Base-by-base conservation (phyloP, 2,329 filamentous ascomycete species). In the Penicillium crustosum region DNA sequence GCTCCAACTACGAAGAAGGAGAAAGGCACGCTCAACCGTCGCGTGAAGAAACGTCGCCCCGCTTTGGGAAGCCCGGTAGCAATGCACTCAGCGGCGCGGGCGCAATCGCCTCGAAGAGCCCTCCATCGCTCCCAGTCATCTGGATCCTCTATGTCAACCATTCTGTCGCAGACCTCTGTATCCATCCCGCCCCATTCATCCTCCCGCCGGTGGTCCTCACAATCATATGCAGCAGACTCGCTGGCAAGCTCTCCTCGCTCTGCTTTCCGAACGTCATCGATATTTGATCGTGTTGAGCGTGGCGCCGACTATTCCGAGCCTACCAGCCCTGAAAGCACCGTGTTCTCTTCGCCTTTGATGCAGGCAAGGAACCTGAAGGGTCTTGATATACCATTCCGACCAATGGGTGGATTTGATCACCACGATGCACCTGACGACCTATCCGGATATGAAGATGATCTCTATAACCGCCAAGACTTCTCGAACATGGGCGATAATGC, bases 171-270 rank as follows among this genome's bases (percentile, higher is more conserved):
- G 55, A 85, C 83, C 0, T 79, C 83, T 6, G 83, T 80, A 70
- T 89, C 78, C 69, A 85, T 80, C 65, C 83, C 79, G 70, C 81
- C 76, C 3, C 54, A 72, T 33, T 33, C 49, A 51, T 73, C 81
- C 2, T 64, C 67, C 17, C 72, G 68, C 35, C 69, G 68, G 45
- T 76, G 70, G 69, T 74, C 74, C 52, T 57, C 70, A 21, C 72
- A 74, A 33, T 70, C 78, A 67, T 81, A 76, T 70, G 75, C 62
- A 44, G 73, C 80, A 7, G 74, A 85, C 2, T 96, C 93, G 0
- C 82, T 89, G 2, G 88, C 92, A 2, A 92, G 88, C 66, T 97
- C 93, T 4, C 93, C 94, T 0, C 83, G 82, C 44, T 94, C 91
- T 1, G 86, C 86, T 31, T 86, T 86, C 61, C 85, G 88, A 19